Evolutionary conservation across 495 filamentous ascomycete genomes (phyloP), one percentile per base, ranked within the genome.

Genomic region (Aspergillus cavernicola): DNA sequence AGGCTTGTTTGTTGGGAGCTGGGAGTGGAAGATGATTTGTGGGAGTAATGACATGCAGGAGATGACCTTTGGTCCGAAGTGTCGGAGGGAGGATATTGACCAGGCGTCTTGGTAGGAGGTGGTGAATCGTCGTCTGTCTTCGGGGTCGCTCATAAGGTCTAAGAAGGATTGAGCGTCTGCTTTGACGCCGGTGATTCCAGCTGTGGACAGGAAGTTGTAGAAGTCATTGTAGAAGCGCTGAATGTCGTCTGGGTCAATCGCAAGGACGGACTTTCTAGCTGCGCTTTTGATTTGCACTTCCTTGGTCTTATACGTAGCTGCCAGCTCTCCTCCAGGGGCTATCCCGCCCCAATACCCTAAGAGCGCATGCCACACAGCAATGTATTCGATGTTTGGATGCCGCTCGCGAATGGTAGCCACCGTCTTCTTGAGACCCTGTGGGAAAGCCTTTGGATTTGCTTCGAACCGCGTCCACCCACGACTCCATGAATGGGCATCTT

Each of bases 361-460:
- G n/a, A 97, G 74, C 3, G 93, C 88, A 73, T 98, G 93, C 93
- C 93, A 98, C 10, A 98, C 92, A 13, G 87, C 89, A 28, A 98
- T 79, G 60, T 96, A 85, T 56, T 85, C 75, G 40, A 98, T 88
- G 52, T 83, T 84, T 13, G 82, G 83, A 62, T 90, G 82, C 38
- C 77, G 77, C 24, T 76, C 72, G 8, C 89, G 84, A 46, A 97
- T 91, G 4, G 77, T 71, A 13, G 73, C 66, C 0, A 91, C 75
- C 2, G 85, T 82, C 7, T 82, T 73, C 58, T 84, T 85, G 9
- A 98, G 71, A 2, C 93, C 93, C 6, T 76, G 69, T 0, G 93
- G 93, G 53, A 98, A 98, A 4, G 85, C 82, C 55, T 79, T 71
- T 15, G 82, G 75, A 47, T 96, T 88, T 4, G 91, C 93, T 64